Base-by-base conservation (phyloP, 2,329 filamentous ascomycete genomes). In the Dryadomyces quercivorus region DNA sequence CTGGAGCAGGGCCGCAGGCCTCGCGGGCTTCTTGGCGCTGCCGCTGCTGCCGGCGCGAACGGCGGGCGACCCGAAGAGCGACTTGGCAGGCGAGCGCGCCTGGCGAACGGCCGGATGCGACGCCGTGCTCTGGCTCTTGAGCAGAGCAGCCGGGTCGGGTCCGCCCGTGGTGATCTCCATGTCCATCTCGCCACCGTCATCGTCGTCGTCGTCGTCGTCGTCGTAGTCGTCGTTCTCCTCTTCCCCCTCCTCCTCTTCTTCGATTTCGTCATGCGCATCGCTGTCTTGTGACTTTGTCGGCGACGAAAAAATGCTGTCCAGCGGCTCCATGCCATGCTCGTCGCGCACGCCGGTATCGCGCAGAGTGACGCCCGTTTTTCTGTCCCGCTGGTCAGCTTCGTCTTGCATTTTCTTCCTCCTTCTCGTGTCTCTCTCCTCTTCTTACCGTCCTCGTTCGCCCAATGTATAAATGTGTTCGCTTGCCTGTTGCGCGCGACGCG, bases 231-330 rank as follows among this genome's bases (percentile, higher is more conserved):
- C n/a, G 1, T 56, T 56, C 6, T 56, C 52, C 2, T 42, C 51
- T 5, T 64, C 62, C 16, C 63, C 62, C 34, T 65, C 62, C 18
- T 65, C 57, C 62, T 68, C 62, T 51, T 58, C 47, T 13, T 67
- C 65, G 3, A 64, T 61, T 10, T 64, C 62, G n/a, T 65, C 63
- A 16, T 64, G 58, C 62, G 69, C 62, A 51, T 59, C 46, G 50
- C 61, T 57, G 34, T 62, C 58, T 58, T 53, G 61, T 61, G 56
- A 58, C 59, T 84, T 86, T 60, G 81, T 79, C 15, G 91, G 90
- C 20, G 91, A 95, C 9, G 91, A 96, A 69, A 95, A 95, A 60
- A 97, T 81, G 61, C 82, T 81, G 40, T 92, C 87, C 56, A 95
- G 78, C 40, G 88, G 85, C 66, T 96, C 89, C 74, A 98, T 83